A percentile compares a stretch with the other conserved stretches of the same genome.
These are phyloP conservation scores for Stagonosporopsis rhizophila DNA, from an alignment of 2,329 filamentous ascomycete genomes.

Conservation along the genomic window DNA sequence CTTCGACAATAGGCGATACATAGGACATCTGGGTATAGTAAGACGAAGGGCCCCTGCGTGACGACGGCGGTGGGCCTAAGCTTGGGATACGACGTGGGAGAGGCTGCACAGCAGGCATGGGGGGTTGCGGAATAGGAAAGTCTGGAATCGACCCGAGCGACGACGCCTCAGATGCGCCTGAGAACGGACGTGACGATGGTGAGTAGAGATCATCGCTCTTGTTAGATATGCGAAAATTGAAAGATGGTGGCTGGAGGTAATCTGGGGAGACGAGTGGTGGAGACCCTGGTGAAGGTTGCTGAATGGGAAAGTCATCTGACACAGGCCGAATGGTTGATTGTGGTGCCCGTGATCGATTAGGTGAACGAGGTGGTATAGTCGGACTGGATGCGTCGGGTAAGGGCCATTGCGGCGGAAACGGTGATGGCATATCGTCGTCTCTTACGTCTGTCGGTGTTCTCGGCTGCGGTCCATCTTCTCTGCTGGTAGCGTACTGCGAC, in stretches of 20 bases:
- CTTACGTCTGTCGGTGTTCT: slow-evolving; percentile 25
- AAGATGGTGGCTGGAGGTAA: slow-evolving; percentile 31
- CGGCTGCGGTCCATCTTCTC: slow-evolving; percentile 22
- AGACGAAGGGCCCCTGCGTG: slow-evolving; percentile 55
- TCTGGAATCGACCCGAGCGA: slow-evolving; percentile 53
- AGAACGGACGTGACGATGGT: slow-evolving; percentile 46
- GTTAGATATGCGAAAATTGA: slow-evolving; percentile 35
- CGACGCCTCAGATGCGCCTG: slow-evolving; percentile 48
- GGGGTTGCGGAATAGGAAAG: slow-evolving; percentile 49
- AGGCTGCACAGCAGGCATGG: slow-evolving; percentile 44
- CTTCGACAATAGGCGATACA: slow-evolving; percentile 59
- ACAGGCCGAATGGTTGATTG: slow-evolving; percentile 52
- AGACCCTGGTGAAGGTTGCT: slow-evolving; percentile 37
- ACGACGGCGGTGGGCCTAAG: slow-evolving; percentile 58
- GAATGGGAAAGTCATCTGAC: slow-evolving; percentile 44
- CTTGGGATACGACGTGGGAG: slow-evolving; percentile 49
- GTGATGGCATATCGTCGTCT: slow-evolving; percentile 32
- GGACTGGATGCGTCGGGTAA: slow-evolving; percentile 48
- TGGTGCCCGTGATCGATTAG: slow-evolving; percentile 49
- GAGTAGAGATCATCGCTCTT: slow-evolving; percentile 46
- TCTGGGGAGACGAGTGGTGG: slow-evolving; percentile 30
- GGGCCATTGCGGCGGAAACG: slow-evolving; percentile 55
- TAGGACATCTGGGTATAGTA: slow-evolving; percentile 58
- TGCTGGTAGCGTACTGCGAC: slow-evolving; percentile 31
- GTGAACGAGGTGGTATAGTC: slow-evolving; percentile 29